phyloP scores from a whole-genome alignment of 306 rosid species.

The Pueraria montana region DNA sequence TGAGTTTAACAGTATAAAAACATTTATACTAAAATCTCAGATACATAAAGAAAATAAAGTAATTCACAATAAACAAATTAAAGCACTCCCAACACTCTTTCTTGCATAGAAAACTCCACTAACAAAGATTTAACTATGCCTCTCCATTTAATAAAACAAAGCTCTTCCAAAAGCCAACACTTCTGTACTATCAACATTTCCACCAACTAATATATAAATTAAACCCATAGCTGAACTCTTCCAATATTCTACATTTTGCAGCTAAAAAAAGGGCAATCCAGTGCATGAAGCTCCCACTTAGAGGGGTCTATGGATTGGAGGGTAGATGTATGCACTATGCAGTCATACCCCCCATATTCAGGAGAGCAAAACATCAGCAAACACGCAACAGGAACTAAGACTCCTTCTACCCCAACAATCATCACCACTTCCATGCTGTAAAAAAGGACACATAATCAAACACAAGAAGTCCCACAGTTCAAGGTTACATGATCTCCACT shows the following conservation, averaged over 20 bases:
- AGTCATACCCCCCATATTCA: background rate
- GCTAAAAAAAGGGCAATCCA: background rate
- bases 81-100: constrained; percentile 2
- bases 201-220: background rate
- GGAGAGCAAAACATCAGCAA: background rate
- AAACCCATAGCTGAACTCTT: background rate
- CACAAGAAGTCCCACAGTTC: background rate
- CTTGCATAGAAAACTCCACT: constrained; percentile 7
- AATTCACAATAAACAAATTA: background rate
- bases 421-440: no score
- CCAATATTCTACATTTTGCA: background rate
- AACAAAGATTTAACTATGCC: background rate
- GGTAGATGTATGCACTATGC: background rate
- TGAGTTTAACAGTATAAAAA: constrained; percentile 12
- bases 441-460: background rate
- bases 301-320: background rate
- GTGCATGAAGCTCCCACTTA: background rate
- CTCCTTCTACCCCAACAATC: background rate
- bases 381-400: background rate
- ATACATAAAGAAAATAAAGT: background rate
- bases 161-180: background rate
- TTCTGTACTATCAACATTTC: constrained; percentile 10
- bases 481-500: background rate
- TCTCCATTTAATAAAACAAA: background rate
- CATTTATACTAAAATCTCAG: background rate